Base-by-base conservation (phyloP, 305 asterid genomes). In the Fraxinus albicans region DNA sequence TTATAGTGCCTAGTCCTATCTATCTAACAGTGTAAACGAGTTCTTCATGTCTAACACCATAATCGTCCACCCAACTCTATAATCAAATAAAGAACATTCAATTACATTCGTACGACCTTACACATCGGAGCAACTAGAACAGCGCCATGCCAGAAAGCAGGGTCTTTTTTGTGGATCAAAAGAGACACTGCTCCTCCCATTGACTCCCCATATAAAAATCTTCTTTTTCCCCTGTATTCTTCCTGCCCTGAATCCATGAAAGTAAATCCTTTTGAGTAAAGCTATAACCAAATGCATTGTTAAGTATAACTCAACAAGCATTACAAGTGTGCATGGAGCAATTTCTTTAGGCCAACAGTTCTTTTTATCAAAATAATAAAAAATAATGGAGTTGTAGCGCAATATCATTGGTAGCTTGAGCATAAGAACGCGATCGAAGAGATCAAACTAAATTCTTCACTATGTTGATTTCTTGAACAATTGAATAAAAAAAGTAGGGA, bases 181-280 rank as follows among this genome's bases (percentile, higher is more conserved):
- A 94, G 86, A 29, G 98, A 95, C 60, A 96, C 98, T 0, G 98
- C 98, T 7, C 99, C 99, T 80, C 99, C 99, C 99, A 96, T 96
- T 0, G 99, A 96, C 87, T 96, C 98, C 76, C 99, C 99, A 13
- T 96, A 96, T 47, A 96, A 84, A 83, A 96, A 96, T 83, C 97
- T 89, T 84, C 83, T 90, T 85, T 91, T 93, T 25, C 82, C 92
- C 83, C 69, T 84, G 81, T 93, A 94, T 82, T 89, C 98, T 88
- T 91, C 94, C 60, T 77, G 88, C 6, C 87, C 99, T 96, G 90
- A 82, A 75, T 73, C 83, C 86, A 81, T 75, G 33, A 83, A 13
- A 79, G 86, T 19, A 8, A 53, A 76, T 8, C 25, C 47, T 10
- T 76, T 35, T 17, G 44, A 19, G 27, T 60, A n/a, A 60, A 21